Evolutionary conservation across 2,329 filamentous ascomycete species (phyloP).

Genomic region (Neurospora sp.): DNA sequence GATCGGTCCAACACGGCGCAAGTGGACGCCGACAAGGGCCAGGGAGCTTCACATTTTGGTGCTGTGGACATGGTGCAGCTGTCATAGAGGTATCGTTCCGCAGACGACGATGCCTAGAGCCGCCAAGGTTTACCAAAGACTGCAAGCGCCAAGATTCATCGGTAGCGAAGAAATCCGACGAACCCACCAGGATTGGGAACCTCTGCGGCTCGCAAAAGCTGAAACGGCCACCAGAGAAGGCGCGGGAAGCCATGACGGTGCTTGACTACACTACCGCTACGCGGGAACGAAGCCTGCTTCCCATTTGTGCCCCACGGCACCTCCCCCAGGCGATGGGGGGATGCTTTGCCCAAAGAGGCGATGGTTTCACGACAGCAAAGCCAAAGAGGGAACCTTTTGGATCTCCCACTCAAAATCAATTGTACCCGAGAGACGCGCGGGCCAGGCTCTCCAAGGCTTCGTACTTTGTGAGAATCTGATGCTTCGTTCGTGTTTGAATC

Average conservation of each 20-base stretch:
- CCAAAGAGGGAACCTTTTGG: background rate
- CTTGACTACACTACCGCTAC: background rate
- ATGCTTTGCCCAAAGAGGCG: background rate
- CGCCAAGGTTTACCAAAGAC: background rate
- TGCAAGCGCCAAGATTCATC: background rate
- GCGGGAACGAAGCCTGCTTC: background rate
- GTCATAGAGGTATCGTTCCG: background rate
- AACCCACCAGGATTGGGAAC: background rate
- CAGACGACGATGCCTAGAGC: background rate
- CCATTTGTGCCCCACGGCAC: background rate
- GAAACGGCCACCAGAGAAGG: background rate
- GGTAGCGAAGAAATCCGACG: background rate
- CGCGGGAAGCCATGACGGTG: background rate
- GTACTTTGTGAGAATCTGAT: background rate
- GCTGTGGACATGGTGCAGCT: background rate
- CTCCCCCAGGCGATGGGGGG: background rate
- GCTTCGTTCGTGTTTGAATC: background rate
- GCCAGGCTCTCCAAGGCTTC: background rate
- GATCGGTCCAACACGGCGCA: background rate
- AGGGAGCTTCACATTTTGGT: background rate
- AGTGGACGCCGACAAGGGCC: background rate
- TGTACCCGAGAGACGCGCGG: background rate
- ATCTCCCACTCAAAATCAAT: background rate
- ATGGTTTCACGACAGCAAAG: background rate
- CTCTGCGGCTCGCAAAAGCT: background rate